Conservation (phyloP, 441 rosid species). For the Arabidopsis hybrid region DNA sequence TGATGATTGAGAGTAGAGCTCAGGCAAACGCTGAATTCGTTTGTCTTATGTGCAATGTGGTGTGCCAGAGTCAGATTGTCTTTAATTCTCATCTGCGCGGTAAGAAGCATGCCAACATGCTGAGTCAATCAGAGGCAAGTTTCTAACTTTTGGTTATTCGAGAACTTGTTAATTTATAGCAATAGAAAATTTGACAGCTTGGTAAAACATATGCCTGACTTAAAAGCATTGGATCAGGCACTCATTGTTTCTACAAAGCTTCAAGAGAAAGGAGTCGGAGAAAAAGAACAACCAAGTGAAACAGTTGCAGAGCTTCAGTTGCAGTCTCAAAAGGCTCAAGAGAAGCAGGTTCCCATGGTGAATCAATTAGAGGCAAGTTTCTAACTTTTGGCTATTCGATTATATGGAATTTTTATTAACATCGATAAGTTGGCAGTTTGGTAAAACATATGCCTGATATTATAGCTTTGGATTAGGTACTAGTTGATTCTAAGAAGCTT, state of each 20-base stretch:
- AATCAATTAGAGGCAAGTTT: slow-evolving; percentile 30
- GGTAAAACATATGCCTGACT: neutral
- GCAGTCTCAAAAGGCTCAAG: slow-evolving; percentile 50
- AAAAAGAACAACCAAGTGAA: slow-evolving; percentile 50
- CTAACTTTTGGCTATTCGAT: neutral
- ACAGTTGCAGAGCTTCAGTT: slow-evolving; percentile 55
- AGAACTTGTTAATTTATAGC: neutral
- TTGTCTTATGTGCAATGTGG: slow-evolving; percentile 33
- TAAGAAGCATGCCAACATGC: slow-evolving; percentile 31
- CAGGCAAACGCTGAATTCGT: slow-evolving; percentile 1
- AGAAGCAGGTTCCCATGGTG: slow-evolving; percentile 42
- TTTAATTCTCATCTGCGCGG: slow-evolving; percentile 48
- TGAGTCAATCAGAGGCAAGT: slow-evolving; percentile 39
- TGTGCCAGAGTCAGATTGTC: slow-evolving; percentile 23
- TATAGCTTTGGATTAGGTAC: slow-evolving; percentile 55
- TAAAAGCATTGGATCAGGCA: slow-evolving; percentile 53
- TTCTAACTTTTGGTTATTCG: slow-evolving; percentile 4
- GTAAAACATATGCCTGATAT: slow-evolving; percentile 46
- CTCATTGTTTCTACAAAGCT: slow-evolving; percentile 52
- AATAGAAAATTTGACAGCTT: neutral
- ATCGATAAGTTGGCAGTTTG: neutral
- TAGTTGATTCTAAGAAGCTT: slow-evolving; percentile 54
- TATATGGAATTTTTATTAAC: neutral
- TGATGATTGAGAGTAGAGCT: slow-evolving; percentile 10
- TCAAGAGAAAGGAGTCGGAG: slow-evolving; percentile 55